phyloP scores from a whole-genome alignment of 1,139 yeast species.

The Entelexis paramagnoliae region DNA sequence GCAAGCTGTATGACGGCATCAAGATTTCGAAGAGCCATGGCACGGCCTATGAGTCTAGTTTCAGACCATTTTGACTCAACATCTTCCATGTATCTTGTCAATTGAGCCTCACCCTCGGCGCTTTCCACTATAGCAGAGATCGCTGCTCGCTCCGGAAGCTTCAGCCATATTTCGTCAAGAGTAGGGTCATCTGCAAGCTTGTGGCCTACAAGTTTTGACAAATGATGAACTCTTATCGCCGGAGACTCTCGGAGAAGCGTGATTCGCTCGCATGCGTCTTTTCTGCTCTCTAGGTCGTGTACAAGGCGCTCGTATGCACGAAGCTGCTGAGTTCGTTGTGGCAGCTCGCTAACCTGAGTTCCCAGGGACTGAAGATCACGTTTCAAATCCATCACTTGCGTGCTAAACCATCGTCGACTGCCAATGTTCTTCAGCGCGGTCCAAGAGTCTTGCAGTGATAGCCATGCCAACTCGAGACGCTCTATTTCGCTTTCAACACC shows the following conservation, averaged over 20 bases:
- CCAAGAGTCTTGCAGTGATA: neutral
- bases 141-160: slow-evolving; percentile 36
- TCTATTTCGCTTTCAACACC: neutral
- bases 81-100: slow-evolving; percentile 46
- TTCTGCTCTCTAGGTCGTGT: neutral
- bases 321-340: slow-evolving; percentile 7
- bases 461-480: neutral
- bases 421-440: neutral
- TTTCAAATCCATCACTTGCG: neutral
- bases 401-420: neutral
- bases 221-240: slow-evolving; percentile 8
- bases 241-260: slow-evolving; percentile 3
- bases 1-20: slow-evolving; percentile 50
- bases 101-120: slow-evolving; percentile 63
- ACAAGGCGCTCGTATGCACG: neutral
- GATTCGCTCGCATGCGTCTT: neutral
- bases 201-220: slow-evolving; percentile 4
- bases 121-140: slow-evolving; percentile 46
- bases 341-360: neutral
- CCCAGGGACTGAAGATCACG: neutral
- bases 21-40: slow-evolving; percentile 60
- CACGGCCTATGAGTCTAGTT: slow-evolving; percentile 46
- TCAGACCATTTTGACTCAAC: slow-evolving; percentile 38
- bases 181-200: neutral
- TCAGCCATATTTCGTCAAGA: slow-evolving; percentile 15